A percentile compares a stretch with the other conserved stretches of the same genome.
phyloP scores from a whole-genome alignment of 805 yeast species.

The Pichia phayaonensis region DNA sequence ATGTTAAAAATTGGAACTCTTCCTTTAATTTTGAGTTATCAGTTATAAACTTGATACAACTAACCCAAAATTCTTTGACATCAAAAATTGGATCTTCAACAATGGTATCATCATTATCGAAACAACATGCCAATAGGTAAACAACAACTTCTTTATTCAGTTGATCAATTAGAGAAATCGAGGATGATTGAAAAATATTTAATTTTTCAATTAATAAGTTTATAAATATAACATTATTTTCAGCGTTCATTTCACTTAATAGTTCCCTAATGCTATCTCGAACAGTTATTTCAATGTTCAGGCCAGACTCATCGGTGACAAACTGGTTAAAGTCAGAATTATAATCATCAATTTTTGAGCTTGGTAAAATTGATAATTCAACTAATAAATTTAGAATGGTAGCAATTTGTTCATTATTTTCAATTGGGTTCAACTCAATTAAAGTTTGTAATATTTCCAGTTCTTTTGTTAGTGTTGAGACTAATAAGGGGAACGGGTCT shows the following conservation, averaged over 20 bases:
- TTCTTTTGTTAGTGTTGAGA: constrained; percentile 22
- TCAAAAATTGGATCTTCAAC: constrained; percentile 14
- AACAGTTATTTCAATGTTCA: constrained; percentile 44
- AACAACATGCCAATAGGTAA: constrained; percentile 34
- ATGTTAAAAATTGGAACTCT: constrained; percentile 31
- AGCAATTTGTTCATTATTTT: constrained; percentile 13
- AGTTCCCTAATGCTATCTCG: constrained; percentile 59
- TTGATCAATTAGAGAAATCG: constrained; percentile 1
- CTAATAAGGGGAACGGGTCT: constrained; percentile 18
- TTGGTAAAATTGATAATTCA: constrained; percentile 35
- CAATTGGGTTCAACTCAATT: constrained; percentile 15
- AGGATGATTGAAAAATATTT: background rate
- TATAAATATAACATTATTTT: constrained; percentile 30
- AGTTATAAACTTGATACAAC: constrained; percentile 10
- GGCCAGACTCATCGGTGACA: constrained; percentile 68
- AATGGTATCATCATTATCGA: constrained; percentile 32
- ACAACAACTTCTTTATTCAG: constrained; percentile 34
- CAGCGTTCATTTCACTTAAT: constrained; percentile 39
- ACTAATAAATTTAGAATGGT: constrained; percentile 27
- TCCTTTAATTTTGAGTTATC: constrained; percentile 15
- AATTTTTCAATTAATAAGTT: constrained; percentile 16
- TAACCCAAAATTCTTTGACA: constrained; percentile 17
- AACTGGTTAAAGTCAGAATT: constrained; percentile 56
- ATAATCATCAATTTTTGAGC: constrained; percentile 40
- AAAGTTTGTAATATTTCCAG: constrained; percentile 26